Evolutionary conservation across 2,329 filamentous ascomycete species (phyloP), one percentile per base, ranked within the genome.

Genomic region (Capronia coronata): DNA sequence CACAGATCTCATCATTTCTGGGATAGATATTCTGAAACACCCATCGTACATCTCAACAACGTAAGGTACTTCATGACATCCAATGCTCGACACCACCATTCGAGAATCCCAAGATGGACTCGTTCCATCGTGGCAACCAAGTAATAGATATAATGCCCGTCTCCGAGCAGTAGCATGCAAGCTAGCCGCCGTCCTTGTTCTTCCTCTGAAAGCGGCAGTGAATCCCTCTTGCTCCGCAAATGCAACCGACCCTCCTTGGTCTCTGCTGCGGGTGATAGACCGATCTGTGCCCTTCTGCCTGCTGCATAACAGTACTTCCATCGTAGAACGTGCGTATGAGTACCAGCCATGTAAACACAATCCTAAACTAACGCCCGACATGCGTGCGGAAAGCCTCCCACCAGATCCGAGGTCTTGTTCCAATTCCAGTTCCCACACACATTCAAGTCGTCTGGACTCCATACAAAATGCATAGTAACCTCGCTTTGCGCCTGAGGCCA

Each of bases 401-500:
- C 14, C 18, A 19, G 16, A 18, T 19, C 34, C 34, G 8, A 19
- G 34, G 34, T 8, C 14, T 3, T 37, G 3, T 18, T 19, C 14
- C 25, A 27, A 19, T 21, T 29, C 19, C 13, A 14, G 4, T 35
- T 29, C 19, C 22, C 34, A 37, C 18, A 16, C 34, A 18, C 34
- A 6, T 37, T 11, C 19, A 16, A 37, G 34, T 16, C 6, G 11
- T 19, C 19, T 19, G 8, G 18, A 37, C 34, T 37, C 34, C 34
- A 19, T 37, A 37, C 7, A 37, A 23, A 29, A 43, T 43, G 25
- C 40, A 43, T 10, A 43, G 9, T 19, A 21, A 16, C 25, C 22
- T 11, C 40, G 25, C 40, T 49, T 38, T 19, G 39, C 43, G 51
- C 51, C 51, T 18, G 39, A 14, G 39, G 44, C 43, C 27, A 46